Percentiles rank a stretch among this genome's conserved stretches.
Evolutionary conservation across 2,329 filamentous ascomycete genomes (phyloP).

Genomic region (Delphinella strobiligena): DNA sequence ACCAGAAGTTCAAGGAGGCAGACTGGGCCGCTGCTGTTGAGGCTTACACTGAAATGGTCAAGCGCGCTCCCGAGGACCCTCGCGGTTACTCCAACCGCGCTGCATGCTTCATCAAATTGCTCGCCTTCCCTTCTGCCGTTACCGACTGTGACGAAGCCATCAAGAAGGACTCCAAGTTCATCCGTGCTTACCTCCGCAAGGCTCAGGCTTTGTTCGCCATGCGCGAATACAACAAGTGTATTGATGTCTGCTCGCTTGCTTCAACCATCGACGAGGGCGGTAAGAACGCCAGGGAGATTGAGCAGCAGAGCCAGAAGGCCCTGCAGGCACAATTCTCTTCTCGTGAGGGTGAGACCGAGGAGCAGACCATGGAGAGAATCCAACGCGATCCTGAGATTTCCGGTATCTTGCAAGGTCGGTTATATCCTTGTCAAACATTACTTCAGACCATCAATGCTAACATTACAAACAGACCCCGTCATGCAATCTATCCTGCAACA

Average conservation of each 20-base stretch:
- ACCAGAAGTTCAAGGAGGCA: slow-evolving; percentile 91
- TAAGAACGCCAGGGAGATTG: slow-evolving; percentile 82
- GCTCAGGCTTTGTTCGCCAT: slow-evolving; percentile 92
- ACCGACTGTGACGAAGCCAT: slow-evolving; percentile 87
- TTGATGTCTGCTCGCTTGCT: slow-evolving; percentile 81
- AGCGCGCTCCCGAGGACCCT: slow-evolving; percentile 84
- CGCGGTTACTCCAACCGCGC: slow-evolving; percentile 96
- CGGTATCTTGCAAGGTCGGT: slow-evolving; percentile 15
- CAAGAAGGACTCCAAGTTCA: slow-evolving; percentile 81
- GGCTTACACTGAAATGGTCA: slow-evolving; percentile 92
- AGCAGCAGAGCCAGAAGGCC: slow-evolving; percentile 88
- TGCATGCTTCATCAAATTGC: slow-evolving; percentile 90
- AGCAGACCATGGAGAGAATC: slow-evolving; percentile 85
- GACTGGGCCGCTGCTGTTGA: slow-evolving; percentile 94
- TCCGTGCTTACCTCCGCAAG: slow-evolving; percentile 92
- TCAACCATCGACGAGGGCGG: slow-evolving; percentile 62
- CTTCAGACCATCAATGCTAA: background rate
- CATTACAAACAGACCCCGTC: slow-evolving; percentile 55
- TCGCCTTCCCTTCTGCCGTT: slow-evolving; percentile 87
- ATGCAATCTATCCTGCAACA: slow-evolving; percentile 98
- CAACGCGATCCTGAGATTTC: slow-evolving; percentile 66
- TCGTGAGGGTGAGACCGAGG: slow-evolving; percentile 79
- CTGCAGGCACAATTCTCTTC: slow-evolving; percentile 79
- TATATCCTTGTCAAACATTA: slow-evolving; percentile 73
- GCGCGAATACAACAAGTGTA: slow-evolving; percentile 92